Conservation (phyloP, 257 asterid species). For the Mitragyna speciosa region DNA sequence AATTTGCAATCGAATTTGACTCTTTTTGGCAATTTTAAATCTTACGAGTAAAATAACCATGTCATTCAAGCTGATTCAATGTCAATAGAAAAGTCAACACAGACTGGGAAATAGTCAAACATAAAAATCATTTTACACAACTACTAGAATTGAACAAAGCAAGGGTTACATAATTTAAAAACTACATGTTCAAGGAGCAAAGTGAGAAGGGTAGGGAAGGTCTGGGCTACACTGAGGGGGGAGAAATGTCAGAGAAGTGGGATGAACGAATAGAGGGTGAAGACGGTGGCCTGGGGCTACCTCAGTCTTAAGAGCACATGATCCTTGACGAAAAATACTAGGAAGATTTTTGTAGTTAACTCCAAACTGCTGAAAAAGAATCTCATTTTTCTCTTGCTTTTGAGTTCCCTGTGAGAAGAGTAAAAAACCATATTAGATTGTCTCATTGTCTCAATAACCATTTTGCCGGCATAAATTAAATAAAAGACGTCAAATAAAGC, state of each 20-base stretch:
- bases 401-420: constrained; percentile 50
- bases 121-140: not conserved
- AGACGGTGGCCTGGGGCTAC: constrained; percentile 29
- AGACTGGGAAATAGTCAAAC: not conserved
- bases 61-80: not conserved
- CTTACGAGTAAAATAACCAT: not conserved
- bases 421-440: constrained; percentile 6
- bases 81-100: not conserved
- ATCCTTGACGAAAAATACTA: constrained; percentile 82
- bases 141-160: not conserved
- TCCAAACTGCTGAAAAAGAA: constrained; percentile 66
- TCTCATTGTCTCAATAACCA: not conserved
- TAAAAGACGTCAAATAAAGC: not conserved
- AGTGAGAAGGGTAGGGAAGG: not conserved
- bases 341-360: constrained; percentile 77
- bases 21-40: too few species aligned
- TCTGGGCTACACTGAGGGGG: not conserved
- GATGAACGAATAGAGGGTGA: constrained; percentile 3
- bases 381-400: constrained; percentile 71
- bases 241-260: not conserved
- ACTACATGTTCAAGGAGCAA: not conserved
- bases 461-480: not conserved
- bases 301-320: constrained; percentile 70
- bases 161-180: not conserved
- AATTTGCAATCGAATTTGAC: not conserved